phyloP scores from a whole-genome alignment of 75 land plant genomes.

The Pseudotsuga menziesii region DNA sequence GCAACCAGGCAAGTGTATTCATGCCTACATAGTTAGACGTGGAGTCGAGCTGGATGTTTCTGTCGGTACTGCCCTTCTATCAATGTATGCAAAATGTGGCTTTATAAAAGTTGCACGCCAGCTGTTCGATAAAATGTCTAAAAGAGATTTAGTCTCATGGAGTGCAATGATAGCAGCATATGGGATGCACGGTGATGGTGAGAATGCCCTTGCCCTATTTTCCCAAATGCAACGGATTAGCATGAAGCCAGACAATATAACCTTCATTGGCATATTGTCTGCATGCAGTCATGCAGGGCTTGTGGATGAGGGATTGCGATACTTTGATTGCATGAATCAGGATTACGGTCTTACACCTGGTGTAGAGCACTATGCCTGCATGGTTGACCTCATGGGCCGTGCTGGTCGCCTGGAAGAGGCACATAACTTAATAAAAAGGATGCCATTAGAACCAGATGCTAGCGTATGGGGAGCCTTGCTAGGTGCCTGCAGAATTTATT shows the following conservation, averaged over 20 bases:
- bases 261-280: not conserved
- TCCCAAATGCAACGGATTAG: conserved; percentile 15
- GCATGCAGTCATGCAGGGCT: conserved; percentile 1
- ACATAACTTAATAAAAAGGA: not conserved
- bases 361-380: not conserved
- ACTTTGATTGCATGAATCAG: not conserved
- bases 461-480: not conserved
- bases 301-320: not conserved
- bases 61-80: conserved; percentile 26
- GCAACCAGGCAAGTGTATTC: conserved; percentile 8
- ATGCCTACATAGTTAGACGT: conserved; percentile 10
- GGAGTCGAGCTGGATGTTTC: conserved; percentile 12
- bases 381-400: not conserved
- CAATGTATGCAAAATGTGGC: conserved; percentile 39
- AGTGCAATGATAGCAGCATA: conserved; percentile 38
- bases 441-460: not conserved
- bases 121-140: conserved; percentile 19
- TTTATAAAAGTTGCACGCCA: conserved; percentile 17
- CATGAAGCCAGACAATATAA: conserved; percentile 3
- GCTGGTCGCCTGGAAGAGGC: not conserved
- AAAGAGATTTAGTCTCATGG: conserved; percentile 46
- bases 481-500: not conserved
- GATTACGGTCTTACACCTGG: not conserved
- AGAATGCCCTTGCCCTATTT: conserved; percentile 21
- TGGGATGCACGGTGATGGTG: conserved; percentile 18